These are phyloP conservation scores for Pterocarpus macrocarpus DNA, from an alignment of 306 rosid genomes.

Conservation along the genomic window DNA sequence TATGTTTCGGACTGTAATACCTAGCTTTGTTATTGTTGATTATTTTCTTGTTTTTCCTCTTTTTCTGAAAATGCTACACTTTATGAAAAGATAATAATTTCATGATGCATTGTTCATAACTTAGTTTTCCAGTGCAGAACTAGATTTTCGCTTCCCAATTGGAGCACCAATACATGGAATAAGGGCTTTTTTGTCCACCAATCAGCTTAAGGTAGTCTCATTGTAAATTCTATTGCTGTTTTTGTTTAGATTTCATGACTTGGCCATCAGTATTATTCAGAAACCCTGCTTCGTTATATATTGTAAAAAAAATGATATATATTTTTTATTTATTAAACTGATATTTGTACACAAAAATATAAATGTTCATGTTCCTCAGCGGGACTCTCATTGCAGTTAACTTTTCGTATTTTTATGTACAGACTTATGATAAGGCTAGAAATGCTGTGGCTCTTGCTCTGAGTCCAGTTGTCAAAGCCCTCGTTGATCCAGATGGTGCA, in stretches of 20 bases:
- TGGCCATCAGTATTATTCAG: conserved; percentile 26
- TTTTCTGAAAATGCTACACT: conserved; percentile 7
- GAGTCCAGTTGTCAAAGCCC: conserved; percentile 98
- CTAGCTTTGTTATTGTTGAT: conserved; percentile 18
- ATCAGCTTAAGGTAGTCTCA: conserved; percentile 81
- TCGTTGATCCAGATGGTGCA: conserved; percentile 96
- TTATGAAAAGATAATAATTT: conserved; percentile 15
- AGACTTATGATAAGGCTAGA: conserved; percentile 98
- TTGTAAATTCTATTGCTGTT: conserved; percentile 24
- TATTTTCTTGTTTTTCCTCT: conserved; percentile 23
- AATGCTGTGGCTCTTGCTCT: conserved; percentile 95
- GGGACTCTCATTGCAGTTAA: conserved; percentile 24
- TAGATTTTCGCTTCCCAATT: conserved; percentile 91
- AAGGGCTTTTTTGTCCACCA: conserved; percentile 90
- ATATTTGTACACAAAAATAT: not conserved
- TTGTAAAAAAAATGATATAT: not conserved
- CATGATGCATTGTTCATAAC: conserved; percentile 35
- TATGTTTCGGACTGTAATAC: conserved; percentile 50
- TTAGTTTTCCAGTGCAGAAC: conserved; percentile 73
- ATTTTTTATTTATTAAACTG: too few species aligned
- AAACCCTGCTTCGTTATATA: not conserved
- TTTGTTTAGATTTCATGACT: conserved; percentile 35
- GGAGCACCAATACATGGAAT: conserved; percentile 98
- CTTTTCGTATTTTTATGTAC: conserved; percentile 46
- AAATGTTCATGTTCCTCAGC: conserved; percentile 3